These are phyloP conservation scores for Aspergillus hortae DNA, from an alignment of 2,329 filamentous ascomycete species.

Conservation along the genomic window DNA sequence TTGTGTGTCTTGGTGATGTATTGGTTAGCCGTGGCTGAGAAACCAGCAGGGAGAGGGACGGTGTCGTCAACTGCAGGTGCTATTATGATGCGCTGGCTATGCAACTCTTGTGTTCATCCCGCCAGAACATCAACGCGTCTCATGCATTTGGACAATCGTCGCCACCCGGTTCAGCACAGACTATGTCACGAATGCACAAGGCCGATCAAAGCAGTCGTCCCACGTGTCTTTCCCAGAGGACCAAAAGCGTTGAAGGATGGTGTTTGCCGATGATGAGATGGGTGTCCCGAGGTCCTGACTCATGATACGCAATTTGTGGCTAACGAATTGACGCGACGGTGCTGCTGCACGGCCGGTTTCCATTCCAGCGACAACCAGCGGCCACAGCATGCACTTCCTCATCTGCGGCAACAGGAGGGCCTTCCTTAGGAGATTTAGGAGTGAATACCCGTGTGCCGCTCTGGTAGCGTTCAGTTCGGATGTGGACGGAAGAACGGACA, in stretches of 20 bases:
- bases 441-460: not conserved
- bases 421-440: not conserved
- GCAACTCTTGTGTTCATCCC: too few species aligned
- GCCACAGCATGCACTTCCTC: slow-evolving; percentile 6
- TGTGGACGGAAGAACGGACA: not conserved
- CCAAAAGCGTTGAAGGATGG: slow-evolving; percentile 3
- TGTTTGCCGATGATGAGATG: not conserved
- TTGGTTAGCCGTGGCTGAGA: too few species aligned
- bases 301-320: not conserved
- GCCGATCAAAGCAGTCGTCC: slow-evolving; percentile 5
- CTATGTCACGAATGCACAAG: slow-evolving; percentile 7
- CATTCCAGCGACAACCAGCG: slow-evolving; percentile 6
- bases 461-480: not conserved
- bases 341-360: not conserved
- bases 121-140: too few species aligned
- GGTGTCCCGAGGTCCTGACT: not conserved
- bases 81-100: too few species aligned
- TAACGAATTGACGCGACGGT: not conserved
- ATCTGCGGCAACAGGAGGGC: not conserved
- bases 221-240: not conserved
- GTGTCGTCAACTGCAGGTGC: too few species aligned
- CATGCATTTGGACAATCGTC: too few species aligned
- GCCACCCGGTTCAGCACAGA: not conserved
- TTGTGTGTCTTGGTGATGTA: too few species aligned
- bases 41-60: too few species aligned